These are phyloP conservation scores for Begonia masoniana DNA, from an alignment of 306 rosid species.

Conservation along the genomic window DNA sequence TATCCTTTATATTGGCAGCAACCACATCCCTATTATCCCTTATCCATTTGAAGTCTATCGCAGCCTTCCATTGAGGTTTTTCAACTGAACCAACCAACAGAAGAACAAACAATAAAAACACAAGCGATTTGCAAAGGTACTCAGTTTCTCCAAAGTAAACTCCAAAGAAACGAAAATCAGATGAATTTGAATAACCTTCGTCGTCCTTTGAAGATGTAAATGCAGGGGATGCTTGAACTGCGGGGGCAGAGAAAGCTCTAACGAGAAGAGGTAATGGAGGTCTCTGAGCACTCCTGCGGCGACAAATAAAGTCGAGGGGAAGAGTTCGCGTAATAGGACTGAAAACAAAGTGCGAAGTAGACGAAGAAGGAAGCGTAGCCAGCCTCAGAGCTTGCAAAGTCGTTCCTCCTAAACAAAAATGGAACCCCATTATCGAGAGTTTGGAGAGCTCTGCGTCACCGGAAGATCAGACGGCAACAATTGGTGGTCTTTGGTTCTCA, in stretches of 20 bases:
- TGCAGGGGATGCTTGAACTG: slow-evolving; percentile 26
- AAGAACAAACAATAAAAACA: background rate
- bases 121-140: slow-evolving; percentile 1
- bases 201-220: slow-evolving; percentile 19
- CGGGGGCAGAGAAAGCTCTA: slow-evolving; percentile 36
- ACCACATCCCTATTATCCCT: slow-evolving; percentile 76
- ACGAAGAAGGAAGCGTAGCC: slow-evolving; percentile 21
- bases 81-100: slow-evolving; percentile 23
- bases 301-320: slow-evolving; percentile 9
- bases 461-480: background rate
- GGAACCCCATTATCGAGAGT: slow-evolving; percentile 27
- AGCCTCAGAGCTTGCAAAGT: slow-evolving; percentile 35
- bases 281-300: slow-evolving; percentile 19
- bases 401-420: slow-evolving; percentile 31
- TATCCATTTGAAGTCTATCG: slow-evolving; percentile 91
- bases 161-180: background rate
- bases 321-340: slow-evolving; percentile 13
- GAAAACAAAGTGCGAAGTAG: slow-evolving; percentile 24
- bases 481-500: slow-evolving; percentile 3
- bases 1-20: slow-evolving; percentile 51
- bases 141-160: background rate
- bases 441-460: background rate
- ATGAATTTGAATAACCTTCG: slow-evolving; percentile 23
- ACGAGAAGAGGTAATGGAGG: slow-evolving; percentile 16
- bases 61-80: slow-evolving; percentile 76